Evolutionary conservation across 2,329 filamentous ascomycete genomes (phyloP).

Genomic region (Cephalotrichum gorgonifer): DNA sequence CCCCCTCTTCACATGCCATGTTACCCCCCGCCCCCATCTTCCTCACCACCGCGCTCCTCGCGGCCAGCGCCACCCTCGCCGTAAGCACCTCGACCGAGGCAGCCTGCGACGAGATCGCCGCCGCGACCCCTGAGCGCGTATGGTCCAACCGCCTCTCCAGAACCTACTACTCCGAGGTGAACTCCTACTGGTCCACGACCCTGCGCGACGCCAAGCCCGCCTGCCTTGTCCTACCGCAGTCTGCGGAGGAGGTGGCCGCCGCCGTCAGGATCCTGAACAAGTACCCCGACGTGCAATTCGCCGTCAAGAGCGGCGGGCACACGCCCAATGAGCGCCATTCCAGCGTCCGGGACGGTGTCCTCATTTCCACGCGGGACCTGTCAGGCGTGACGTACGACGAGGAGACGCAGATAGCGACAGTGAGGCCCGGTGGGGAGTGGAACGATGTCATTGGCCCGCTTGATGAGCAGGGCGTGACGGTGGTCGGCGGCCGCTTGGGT

Average conservation of each 20-base stretch:
- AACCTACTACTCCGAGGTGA: conserved; percentile 3
- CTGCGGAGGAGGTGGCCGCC: conserved; percentile 19
- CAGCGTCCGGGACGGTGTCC: conserved; percentile 22
- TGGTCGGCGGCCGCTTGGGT: conserved; percentile 19
- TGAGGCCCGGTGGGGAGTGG: conserved; percentile 27
- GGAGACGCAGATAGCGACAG: conserved; percentile 20
- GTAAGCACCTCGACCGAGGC: background rate
- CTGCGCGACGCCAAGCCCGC: conserved; percentile 20
- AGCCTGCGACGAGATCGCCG: conserved; percentile 7
- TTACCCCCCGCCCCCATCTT: background rate
- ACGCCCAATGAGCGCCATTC: conserved; percentile 23
- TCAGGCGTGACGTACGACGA: conserved; percentile 22
- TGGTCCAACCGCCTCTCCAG: background rate
- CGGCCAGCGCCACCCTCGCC: background rate
- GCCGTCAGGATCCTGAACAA: conserved; percentile 19
- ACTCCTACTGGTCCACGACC: conserved; percentile 21
- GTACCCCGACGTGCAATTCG: conserved; percentile 19
- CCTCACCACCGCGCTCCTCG: background rate
- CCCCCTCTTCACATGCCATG: background rate
- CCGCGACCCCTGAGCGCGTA: background rate
- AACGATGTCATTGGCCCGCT: conserved; percentile 24
- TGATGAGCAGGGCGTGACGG: conserved; percentile 20
- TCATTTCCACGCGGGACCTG: conserved; percentile 23
- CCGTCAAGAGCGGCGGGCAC: conserved; percentile 28
- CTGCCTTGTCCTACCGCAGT: conserved; percentile 22